phyloP scores from a whole-genome alignment of 1,284 basidiomycete species.

The Austroboletus niveus region DNA sequence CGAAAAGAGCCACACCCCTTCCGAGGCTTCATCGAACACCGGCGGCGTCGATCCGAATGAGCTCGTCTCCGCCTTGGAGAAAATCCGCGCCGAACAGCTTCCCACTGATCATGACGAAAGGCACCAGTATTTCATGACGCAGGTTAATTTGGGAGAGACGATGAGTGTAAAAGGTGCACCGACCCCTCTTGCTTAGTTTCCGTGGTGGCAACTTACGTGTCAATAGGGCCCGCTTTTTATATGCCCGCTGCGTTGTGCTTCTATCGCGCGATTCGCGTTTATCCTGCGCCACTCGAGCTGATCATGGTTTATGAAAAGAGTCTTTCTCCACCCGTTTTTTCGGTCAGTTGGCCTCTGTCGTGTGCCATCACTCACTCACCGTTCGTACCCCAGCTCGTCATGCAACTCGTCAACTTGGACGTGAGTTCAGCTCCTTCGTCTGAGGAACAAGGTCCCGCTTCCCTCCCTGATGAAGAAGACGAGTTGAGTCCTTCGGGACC shows the following conservation, averaged over 20 bases:
- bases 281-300: slow-evolving; percentile 90
- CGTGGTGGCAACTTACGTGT: slow-evolving; percentile 1
- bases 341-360: slow-evolving; percentile 42
- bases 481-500: slow-evolving; percentile 64
- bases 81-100: slow-evolving; percentile 60
- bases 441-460: slow-evolving; percentile 31
- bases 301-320: slow-evolving; percentile 94
- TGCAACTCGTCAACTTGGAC: slow-evolving; percentile 86
- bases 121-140: slow-evolving; percentile 89
- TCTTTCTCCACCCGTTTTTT: slow-evolving; percentile 83
- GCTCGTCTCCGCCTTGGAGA: slow-evolving; percentile 59
- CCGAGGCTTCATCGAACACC: slow-evolving; percentile 39
- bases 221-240: slow-evolving; percentile 71
- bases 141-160: slow-evolving; percentile 86
- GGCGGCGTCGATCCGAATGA: slow-evolving; percentile 47
- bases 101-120: slow-evolving; percentile 71
- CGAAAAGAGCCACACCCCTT: slow-evolving; percentile 72
- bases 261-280: slow-evolving; percentile 92
- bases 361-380: slow-evolving; percentile 1
- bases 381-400: slow-evolving; percentile 57
- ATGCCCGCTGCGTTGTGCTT: slow-evolving; percentile 86
- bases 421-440: slow-evolving; percentile 67
- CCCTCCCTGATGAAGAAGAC: slow-evolving; percentile 41
- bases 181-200: neutral
- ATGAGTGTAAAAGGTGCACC: slow-evolving; percentile 73